Conservation (phyloP, 2,329 filamentous ascomycete genomes). For the Sordariomycetes sp. region DNA sequence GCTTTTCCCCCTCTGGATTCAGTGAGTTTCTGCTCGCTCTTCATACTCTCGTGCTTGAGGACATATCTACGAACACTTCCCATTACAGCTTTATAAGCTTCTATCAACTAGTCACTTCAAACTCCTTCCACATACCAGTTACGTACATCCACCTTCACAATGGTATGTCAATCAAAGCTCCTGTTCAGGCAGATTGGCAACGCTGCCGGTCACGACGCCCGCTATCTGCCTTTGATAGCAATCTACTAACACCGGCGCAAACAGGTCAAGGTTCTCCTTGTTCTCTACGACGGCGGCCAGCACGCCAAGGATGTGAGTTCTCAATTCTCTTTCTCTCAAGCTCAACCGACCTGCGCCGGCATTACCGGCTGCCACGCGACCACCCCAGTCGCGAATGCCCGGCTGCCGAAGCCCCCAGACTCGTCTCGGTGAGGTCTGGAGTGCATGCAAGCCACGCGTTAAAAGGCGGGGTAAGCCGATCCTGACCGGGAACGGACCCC, state of each 20-base stretch:
- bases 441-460: not conserved
- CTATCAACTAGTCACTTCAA: not conserved
- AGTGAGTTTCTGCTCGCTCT: not conserved
- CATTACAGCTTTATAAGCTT: not conserved
- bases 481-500: not conserved
- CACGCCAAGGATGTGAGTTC: constrained; percentile 69
- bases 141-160: not conserved
- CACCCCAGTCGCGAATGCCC: not conserved
- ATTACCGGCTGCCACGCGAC: not conserved
- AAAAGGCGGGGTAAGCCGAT: not conserved
- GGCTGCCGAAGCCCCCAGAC: not conserved
- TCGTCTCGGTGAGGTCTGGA: not conserved
- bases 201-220: not conserved
- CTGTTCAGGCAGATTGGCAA: not conserved
- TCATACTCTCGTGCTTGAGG: not conserved
- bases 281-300: constrained; percentile 83
- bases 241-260: not conserved
- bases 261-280: constrained; percentile 88
- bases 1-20: not conserved
- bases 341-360: not conserved
- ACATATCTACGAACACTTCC: not conserved
- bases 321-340: not conserved
- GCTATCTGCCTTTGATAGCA: not conserved
- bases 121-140: not conserved
- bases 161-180: not conserved